Conservation (phyloP, 106 monocot species). For the Dendrobium nobile region DNA sequence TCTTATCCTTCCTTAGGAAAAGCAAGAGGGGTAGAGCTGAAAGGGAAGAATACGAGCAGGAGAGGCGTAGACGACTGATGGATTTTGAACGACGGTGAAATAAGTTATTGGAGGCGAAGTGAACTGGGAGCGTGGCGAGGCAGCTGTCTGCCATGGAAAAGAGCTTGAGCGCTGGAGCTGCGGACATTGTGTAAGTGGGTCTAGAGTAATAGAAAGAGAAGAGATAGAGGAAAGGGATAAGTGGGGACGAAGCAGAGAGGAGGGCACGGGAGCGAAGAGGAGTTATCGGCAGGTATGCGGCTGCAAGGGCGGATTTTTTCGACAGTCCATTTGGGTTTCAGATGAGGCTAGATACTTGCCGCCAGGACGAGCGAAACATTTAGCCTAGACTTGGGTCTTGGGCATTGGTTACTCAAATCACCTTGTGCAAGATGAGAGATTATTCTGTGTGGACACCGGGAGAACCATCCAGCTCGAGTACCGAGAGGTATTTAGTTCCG, state of each 20-base stretch:
- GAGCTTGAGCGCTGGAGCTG: neutral
- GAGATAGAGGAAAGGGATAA: neutral
- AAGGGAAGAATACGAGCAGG: constrained; percentile 3
- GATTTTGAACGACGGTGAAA: constrained; percentile 3
- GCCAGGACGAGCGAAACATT: neutral
- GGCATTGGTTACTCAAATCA: too few species aligned
- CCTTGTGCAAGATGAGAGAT: too few species aligned
- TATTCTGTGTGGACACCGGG: too few species aligned
- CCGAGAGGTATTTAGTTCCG: too few species aligned
- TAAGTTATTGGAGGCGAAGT: constrained; percentile 7
- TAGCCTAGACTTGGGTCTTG: too few species aligned
- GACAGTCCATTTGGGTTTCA: neutral
- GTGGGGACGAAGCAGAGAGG: neutral
- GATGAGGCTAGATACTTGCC: neutral
- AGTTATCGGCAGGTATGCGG: neutral
- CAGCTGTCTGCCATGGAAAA: constrained; percentile 7
- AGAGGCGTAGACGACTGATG: neutral
- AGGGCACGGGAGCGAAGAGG: too few species aligned
- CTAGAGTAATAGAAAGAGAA: too few species aligned
- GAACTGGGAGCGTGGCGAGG: constrained; percentile 4
- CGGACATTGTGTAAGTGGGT: neutral
- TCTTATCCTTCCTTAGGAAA: constrained; percentile 14
- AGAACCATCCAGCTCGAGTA: too few species aligned
- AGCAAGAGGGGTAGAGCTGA: constrained; percentile 1
- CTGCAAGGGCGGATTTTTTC: neutral